A percentile compares a stretch with the other conserved stretches of the same genome.
Conservation (phyloP, 352 stramenopile species). For the Globisporangium parvum region DNA sequence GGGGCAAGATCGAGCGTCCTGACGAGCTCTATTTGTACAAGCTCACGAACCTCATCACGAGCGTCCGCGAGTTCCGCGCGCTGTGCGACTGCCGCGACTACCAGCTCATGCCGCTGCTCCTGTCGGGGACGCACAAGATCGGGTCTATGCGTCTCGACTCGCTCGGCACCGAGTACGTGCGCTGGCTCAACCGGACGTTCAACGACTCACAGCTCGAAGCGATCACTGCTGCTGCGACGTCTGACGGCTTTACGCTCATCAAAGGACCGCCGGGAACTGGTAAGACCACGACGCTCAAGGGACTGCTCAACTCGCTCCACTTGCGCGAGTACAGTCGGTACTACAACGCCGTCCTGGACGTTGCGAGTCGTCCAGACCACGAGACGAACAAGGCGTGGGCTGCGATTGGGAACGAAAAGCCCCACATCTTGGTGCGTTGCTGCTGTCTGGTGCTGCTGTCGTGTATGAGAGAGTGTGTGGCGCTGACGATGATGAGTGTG, state of each 20-base stretch:
- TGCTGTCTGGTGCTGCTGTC: neutral
- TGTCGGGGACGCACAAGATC: conserved; percentile 63
- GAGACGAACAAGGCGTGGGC: conserved; percentile 82
- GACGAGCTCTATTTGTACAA: conserved; percentile 71
- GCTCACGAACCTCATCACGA: conserved; percentile 86
- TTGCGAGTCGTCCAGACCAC: conserved; percentile 66
- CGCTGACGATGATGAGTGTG: neutral
- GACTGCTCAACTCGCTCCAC: conserved; percentile 89
- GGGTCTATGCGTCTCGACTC: conserved; percentile 79
- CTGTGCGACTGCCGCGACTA: conserved; percentile 82
- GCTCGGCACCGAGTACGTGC: conserved; percentile 73
- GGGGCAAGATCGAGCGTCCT: conserved; percentile 40
- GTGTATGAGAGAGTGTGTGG: neutral
- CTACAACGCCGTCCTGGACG: conserved; percentile 86
- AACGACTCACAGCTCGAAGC: conserved; percentile 89
- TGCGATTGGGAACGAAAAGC: conserved; percentile 84
- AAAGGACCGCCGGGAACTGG: conserved; percentile 87
- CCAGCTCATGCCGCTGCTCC: conserved; percentile 60
- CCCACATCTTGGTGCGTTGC: conserved; percentile 83
- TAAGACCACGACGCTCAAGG: conserved; percentile 91
- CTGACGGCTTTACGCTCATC: conserved; percentile 89
- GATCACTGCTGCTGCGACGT: conserved; percentile 83
- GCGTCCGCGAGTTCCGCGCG: conserved; percentile 80
- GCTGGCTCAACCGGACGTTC: conserved; percentile 73
- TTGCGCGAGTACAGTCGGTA: conserved; percentile 90